Evolutionary conservation across 345 rosid genomes (phyloP), one percentile per base, ranked within the genome.

Genomic region (Populus alba): DNA sequence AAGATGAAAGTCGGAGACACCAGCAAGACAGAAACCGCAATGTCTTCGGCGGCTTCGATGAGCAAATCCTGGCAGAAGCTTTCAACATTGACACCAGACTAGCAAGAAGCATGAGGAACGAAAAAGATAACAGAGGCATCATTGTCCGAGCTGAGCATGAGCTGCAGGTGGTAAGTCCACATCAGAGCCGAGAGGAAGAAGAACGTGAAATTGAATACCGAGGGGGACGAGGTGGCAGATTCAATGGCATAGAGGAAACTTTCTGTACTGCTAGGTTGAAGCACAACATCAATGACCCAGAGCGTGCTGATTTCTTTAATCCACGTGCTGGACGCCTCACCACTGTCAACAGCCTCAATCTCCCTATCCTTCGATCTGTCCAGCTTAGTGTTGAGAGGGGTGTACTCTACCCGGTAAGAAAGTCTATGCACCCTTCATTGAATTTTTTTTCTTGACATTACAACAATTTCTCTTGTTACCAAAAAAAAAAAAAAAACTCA

Each of bases 261-360:
- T 51, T 89, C 55, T 89, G 92, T 86, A 75, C 89, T 20, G 76
- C 83, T 53, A 86, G 83, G 80, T 57, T 90, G 25, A 85, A 55
- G 43, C 88, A 86, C 76, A 85, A 86, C 49, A 77, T 87, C 20
- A 78, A 86, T 33, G 80, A 86, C 38, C 91, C 94, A 35, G 77
- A 80, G 49, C 77, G 66, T 10, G 88, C 90, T 0, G 96, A 90
- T 75, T 18, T 87, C 29, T 93, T 83, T 66, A 90, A 89, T 85
- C 88, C 93, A n/a, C 86, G 85, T 9, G 91, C 82, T 1, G 97
- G 94, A 2, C 87, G 92, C 45, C 63, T 90, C 83, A 85, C 88
- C 74, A 84, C 83, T 74, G 77, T 87, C 55, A 88, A 88, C 82
- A 85, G 89, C 83, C 75, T 66, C 27, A 83, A 81, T 45, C 90